Percentiles rank a stretch among this genome's conserved stretches.
phyloP scores from a whole-genome alignment of 345 rosid species.

The Syzygium aromaticum region DNA sequence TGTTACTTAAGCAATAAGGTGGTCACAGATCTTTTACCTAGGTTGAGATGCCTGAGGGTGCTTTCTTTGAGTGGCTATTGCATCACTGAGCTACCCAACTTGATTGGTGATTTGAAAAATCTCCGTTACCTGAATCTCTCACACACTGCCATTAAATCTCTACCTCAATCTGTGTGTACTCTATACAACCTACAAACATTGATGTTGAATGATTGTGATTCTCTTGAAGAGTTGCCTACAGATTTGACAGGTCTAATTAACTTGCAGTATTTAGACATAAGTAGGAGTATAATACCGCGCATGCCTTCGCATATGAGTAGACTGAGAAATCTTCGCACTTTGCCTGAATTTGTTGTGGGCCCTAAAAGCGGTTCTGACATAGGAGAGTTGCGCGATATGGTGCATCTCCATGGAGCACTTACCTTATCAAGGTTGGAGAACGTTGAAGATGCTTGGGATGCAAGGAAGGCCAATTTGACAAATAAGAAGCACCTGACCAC shows the following conservation, averaged over 20 bases:
- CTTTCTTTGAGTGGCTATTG: slow-evolving; percentile 11
- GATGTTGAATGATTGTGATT: slow-evolving; percentile 7
- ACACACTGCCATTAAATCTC: background rate
- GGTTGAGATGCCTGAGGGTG: slow-evolving; percentile 3
- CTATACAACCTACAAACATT: slow-evolving; percentile 16
- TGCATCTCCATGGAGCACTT: slow-evolving; percentile 9
- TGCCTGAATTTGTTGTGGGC: slow-evolving; percentile 17
- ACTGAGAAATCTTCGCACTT: slow-evolving; percentile 3
- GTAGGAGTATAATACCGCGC: background rate
- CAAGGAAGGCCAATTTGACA: slow-evolving; percentile 6
- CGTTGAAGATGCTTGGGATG: slow-evolving; percentile 6
- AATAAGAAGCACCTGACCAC: slow-evolving; percentile 19
- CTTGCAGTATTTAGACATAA: slow-evolving; percentile 13
- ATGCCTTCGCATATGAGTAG: slow-evolving; percentile 16
- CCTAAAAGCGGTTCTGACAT: background rate
- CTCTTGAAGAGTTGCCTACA: slow-evolving; percentile 6
- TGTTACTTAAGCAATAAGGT: slow-evolving; percentile 5
- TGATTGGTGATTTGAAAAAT: slow-evolving; percentile 6
- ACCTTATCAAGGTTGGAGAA: slow-evolving; percentile 9
- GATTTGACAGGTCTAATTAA: slow-evolving; percentile 8
- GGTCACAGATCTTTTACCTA: background rate
- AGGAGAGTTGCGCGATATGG: slow-evolving; percentile 9
- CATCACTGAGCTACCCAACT: slow-evolving; percentile 9
- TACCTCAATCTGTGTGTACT: slow-evolving; percentile 7
- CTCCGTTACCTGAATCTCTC: slow-evolving; percentile 12